Evolutionary conservation across 139 green algal species (phyloP), one percentile per base, ranked within the genome.

Genomic region (Chlorella sp.): DNA sequence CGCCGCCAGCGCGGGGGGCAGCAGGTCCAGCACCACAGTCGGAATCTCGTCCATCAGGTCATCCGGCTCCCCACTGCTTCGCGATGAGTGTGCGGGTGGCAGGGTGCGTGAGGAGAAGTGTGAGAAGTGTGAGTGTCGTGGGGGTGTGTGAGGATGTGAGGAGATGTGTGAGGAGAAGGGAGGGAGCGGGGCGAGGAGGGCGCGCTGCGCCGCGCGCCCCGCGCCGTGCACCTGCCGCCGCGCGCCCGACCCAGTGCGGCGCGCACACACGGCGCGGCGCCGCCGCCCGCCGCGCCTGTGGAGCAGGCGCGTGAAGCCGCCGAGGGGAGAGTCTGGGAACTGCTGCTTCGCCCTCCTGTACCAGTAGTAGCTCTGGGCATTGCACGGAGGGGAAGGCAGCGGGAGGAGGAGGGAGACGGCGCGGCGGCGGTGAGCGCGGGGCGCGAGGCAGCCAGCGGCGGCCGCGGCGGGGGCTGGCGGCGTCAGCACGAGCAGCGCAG

Each of bases 1-100:
- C 38, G 68, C 9, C 14, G 87, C 73, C 40, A 89, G 67, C 21
- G 83, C 82, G 8, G 17, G 2, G 5, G 87, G 87, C 60, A 91
- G 58, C 45, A 61, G 62, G 29, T 91, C 72, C 29, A 94, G 91
- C 46, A 95, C 82, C 8, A 91, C 79, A 0, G 89, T 95, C 12
- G 91, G 91, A 45, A 95, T 94, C 68, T 93, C 87, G 27, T 90
- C 81, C 86, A 91, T 92, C 25, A 84, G 73, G 5, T 86, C 58
- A 67, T 95, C 91, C 0, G 71, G 31, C 36, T 74, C 27, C 8
- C 84, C 86, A 12, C 80, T 90, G 84, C 71, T 33, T 62, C 3
- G n/a, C 55, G 21, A 29, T 9, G 5, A 25, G 14, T 27, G 6
- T 8, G 40, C 38, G 21, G 7, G 11, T 7, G n/a, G n/a, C n/a